A percentile compares a stretch with the other conserved stretches of the same genome.
Conservation (phyloP, 345 rosid genomes). For the Isatis tinctoria region DNA sequence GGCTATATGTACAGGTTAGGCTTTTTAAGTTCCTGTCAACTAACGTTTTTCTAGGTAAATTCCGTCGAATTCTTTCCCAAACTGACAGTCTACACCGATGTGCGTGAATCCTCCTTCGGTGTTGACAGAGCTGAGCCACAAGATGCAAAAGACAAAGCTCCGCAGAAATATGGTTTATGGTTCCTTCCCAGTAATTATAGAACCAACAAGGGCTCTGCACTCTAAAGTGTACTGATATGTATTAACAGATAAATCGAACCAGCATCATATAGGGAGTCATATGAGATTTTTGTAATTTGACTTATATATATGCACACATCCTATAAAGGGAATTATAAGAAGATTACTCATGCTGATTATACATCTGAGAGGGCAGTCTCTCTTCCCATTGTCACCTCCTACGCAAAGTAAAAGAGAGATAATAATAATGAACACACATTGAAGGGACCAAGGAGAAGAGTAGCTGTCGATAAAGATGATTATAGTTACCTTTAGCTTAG, state of each 20-base stretch:
- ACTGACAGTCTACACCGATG: conserved; percentile 11
- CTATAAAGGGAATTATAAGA: conserved; percentile 12
- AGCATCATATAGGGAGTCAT: conserved; percentile 7
- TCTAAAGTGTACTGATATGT: conserved; percentile 19
- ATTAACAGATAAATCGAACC: conserved; percentile 5
- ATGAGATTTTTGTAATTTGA: conserved; percentile 27
- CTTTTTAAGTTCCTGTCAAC: not conserved
- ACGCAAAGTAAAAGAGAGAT: conserved; percentile 8
- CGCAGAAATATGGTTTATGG: not conserved
- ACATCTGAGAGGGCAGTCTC: conserved; percentile 25
- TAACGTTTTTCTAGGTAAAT: not conserved
- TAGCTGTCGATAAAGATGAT: not conserved
- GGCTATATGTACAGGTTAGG: conserved; percentile 24
- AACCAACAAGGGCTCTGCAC: conserved; percentile 11
- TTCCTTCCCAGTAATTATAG: conserved; percentile 9
- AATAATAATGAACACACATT: not conserved
- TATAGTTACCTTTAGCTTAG: conserved; percentile 47
- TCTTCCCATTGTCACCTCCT: conserved; percentile 27
- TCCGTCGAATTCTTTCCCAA: conserved; percentile 1
- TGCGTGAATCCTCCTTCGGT: conserved; percentile 2
- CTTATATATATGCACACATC: conserved; percentile 16
- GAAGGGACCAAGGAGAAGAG: not conserved
- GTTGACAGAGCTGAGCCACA: conserved; percentile 16
- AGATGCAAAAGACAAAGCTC: conserved; percentile 18
- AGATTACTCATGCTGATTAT: not conserved